Evolutionary conservation across 805 yeast species (phyloP), one percentile per base, ranked within the genome.

Genomic region (Zygotorulaspora danielsina): DNA sequence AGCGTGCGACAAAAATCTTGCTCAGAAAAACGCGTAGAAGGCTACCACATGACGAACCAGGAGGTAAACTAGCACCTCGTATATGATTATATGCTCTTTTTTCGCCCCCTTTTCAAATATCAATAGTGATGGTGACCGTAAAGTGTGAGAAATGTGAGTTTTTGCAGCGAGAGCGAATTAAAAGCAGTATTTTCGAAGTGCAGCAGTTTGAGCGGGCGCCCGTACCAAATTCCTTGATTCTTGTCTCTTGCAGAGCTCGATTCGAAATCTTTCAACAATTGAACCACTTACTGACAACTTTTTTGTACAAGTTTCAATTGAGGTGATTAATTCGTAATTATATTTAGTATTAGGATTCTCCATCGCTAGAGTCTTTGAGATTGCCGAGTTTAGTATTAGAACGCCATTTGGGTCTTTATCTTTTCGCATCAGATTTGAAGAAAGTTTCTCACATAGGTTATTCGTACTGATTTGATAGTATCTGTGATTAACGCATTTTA

Each of bases 401-500:
- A 10, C 24, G 10, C 24, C 24, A 21, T 21, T 21, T 21, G 24
- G 24, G 24, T 7, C 10, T 21, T 21, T 21, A 7, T 21, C 10
- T 21, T 21, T 21, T 21, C 24, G 9, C 7, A 8, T 21, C 7
- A 10, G 24, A 8, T 21, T 21, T 21, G 24, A 21, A 21, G 7
- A 27, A 15, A 27, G 31, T 27, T 15, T 27, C 31, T 10, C 27
- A 21, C 10, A 24, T 24, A 24, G 18, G 31, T 12, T 27, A 27
- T 12, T 10, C n/a, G 12, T 27, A n/a, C 17, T 12, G 4, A 15
- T 12, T 19, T 18, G 12, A 16, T 19, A 32, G 7, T n/a, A 13
- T 19, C 34, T 32, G 34, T 32, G 34, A 32, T 19, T 32, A 19
- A 21, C 24, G 34, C 15, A 32, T 32, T 32, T 32, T 32, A 32